Percentiles rank a stretch among this genome's conserved stretches.
Conservation (phyloP, 1,284 basidiomycete species). For the Bjerkandera adusta region DNA sequence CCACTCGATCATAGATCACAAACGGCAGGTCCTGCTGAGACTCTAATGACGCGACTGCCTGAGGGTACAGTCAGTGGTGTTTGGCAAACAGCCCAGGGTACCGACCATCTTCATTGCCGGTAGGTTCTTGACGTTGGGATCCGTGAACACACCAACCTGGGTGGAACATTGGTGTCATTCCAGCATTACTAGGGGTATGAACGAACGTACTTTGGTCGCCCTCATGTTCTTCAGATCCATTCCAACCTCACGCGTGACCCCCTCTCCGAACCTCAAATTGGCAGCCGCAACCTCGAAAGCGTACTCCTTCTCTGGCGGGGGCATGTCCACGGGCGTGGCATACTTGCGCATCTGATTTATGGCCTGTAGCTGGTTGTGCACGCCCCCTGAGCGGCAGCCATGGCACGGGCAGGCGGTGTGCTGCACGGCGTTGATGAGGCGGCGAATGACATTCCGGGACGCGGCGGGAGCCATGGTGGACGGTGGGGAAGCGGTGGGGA, state of each 20-base stretch:
- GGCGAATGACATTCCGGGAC: conserved; percentile 58
- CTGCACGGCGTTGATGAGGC: conserved; percentile 71
- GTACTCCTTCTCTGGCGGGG: conserved; percentile 79
- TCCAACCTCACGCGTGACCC: conserved; percentile 89
- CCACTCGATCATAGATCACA: conserved; percentile 82
- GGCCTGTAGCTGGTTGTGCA: conserved; percentile 42
- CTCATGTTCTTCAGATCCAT: conserved; percentile 93
- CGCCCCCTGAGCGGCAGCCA: conserved; percentile 47
- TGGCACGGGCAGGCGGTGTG: conserved; percentile 78
- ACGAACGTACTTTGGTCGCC: conserved; percentile 61
- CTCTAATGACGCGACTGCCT: conserved; percentile 81
- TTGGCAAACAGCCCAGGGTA: conserved; percentile 16
- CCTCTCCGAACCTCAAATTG: conserved; percentile 87
- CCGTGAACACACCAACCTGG: conserved; percentile 93
- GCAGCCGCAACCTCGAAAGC: conserved; percentile 96
- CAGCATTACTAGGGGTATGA: conserved; percentile 9
- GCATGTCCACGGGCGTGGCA: conserved; percentile 79
- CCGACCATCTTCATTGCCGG: conserved; percentile 80
- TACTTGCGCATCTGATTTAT: conserved; percentile 66
- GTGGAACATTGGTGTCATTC: not conserved
- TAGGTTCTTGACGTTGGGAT: conserved; percentile 81
- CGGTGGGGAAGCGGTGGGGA: not conserved
- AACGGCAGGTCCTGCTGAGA: conserved; percentile 72
- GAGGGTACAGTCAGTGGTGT: conserved; percentile 3
- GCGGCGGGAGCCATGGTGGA: conserved; percentile 47